A percentile compares a stretch with the other conserved stretches of the same genome.
Conservation (phyloP, 2,329 filamentous ascomycete genomes). For the Tolypocladium nubicola region DNA sequence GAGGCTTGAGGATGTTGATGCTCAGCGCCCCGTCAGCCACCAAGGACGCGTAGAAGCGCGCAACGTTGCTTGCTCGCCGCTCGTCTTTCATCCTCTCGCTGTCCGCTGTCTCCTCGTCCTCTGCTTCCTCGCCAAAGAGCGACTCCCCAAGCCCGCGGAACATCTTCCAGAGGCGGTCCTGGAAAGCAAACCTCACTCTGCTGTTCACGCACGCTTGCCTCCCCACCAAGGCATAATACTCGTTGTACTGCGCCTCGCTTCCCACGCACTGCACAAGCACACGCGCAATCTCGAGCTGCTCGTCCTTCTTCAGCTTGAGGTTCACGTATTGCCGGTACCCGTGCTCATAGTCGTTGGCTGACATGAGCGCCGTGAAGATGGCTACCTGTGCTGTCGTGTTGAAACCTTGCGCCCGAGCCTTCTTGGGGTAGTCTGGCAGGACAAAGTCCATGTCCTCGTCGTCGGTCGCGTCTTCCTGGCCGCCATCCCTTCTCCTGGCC, state of each 20-base stretch:
- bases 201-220: conserved; percentile 65
- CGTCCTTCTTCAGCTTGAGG: conserved; percentile 73
- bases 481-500: conserved; percentile 9
- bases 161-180: conserved; percentile 76
- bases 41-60: conserved; percentile 42
- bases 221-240: conserved; percentile 84
- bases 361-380: conserved; percentile 90
- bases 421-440: conserved; percentile 57
- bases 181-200: conserved; percentile 72
- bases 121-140: conserved; percentile 53
- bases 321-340: conserved; percentile 72
- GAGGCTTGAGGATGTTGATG: conserved; percentile 48
- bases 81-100: conserved; percentile 35
- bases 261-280: conserved; percentile 83
- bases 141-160: conserved; percentile 80
- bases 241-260: conserved; percentile 77
- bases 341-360: conserved; percentile 72
- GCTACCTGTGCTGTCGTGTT: conserved; percentile 77
- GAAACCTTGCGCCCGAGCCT: conserved; percentile 76
- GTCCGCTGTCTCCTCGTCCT: conserved; percentile 43
- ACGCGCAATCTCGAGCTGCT: conserved; percentile 76
- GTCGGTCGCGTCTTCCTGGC: conserved; percentile 19
- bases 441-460: conserved; percentile 36
- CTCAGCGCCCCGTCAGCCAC: conserved; percentile 34
- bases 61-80: conserved; percentile 39